Percentiles rank a stretch among this genome's conserved stretches.
phyloP scores from a whole-genome alignment of 495 filamentous ascomycete species.

The Terfezia boudieri region DNA sequence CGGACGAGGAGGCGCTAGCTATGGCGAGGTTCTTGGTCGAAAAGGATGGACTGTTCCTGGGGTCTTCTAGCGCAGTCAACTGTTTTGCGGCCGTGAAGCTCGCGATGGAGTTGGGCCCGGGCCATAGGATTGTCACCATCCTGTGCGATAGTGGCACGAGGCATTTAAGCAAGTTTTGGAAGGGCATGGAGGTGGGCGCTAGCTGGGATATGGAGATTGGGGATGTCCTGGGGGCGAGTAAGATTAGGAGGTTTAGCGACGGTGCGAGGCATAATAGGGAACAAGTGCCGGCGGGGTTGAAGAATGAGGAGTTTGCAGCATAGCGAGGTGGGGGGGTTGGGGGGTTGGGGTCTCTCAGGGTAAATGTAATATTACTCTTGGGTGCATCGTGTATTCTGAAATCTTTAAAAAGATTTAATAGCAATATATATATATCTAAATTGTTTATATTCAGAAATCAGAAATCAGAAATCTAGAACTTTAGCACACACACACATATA shows the following conservation, averaged over 20 bases:
- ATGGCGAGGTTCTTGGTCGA: constrained; percentile 95
- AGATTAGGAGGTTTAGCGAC: not conserved
- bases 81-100: constrained; percentile 72
- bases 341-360: too few species aligned
- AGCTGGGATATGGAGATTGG: constrained; percentile 19
- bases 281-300: too few species aligned
- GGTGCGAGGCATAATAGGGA: too few species aligned
- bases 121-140: constrained; percentile 67
- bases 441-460: too few species aligned
- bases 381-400: too few species aligned
- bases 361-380: too few species aligned
- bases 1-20: constrained; percentile 69
- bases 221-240: constrained; percentile 14
- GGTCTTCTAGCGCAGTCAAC: constrained; percentile 87
- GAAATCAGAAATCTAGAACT: too few species aligned
- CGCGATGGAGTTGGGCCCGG: constrained; percentile 51
- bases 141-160: constrained; percentile 78
- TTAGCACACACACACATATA: too few species aligned
- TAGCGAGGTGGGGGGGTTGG: too few species aligned
- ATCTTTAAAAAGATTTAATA: too few species aligned
- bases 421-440: too few species aligned
- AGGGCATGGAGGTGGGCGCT: constrained; percentile 44
- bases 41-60: constrained; percentile 84
- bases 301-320: too few species aligned
- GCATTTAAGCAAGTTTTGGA: constrained; percentile 91